Conservation (phyloP, 2,329 filamentous ascomycete species). For the Claviceps maximensis region DNA sequence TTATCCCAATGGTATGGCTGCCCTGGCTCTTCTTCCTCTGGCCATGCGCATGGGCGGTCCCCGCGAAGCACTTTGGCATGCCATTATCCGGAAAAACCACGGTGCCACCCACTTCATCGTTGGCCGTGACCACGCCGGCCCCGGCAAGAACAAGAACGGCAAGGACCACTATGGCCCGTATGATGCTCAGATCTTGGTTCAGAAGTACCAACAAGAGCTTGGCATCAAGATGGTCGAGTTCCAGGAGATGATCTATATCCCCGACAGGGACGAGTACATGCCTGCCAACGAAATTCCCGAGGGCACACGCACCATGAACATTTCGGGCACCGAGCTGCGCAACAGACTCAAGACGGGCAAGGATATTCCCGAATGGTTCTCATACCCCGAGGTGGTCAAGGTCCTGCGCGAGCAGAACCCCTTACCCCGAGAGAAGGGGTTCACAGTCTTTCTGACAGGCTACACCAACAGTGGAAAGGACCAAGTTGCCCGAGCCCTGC, state of each 20-base stretch:
- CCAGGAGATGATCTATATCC: slow-evolving; percentile 99
- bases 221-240: slow-evolving; percentile 98
- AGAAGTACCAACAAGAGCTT: slow-evolving; percentile 92
- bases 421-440: slow-evolving; percentile 79
- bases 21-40: slow-evolving; percentile 82
- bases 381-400: slow-evolving; percentile 94
- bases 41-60: slow-evolving; percentile 99
- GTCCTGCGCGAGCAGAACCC: slow-evolving; percentile 95
- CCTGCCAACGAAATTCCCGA: slow-evolving; percentile 80
- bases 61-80: slow-evolving; percentile 98
- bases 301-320: slow-evolving; percentile 76
- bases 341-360: slow-evolving; percentile 79
- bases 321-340: slow-evolving; percentile 82
- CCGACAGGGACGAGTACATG: slow-evolving; percentile 91
- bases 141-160: slow-evolving; percentile 95
- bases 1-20: slow-evolving; percentile 98
- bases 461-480: slow-evolving; percentile 97
- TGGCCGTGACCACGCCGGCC: slow-evolving; percentile 93
- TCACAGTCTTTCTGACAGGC: slow-evolving; percentile 95
- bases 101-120: slow-evolving; percentile 99
- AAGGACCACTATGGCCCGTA: slow-evolving; percentile 97
- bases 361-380: slow-evolving; percentile 98
- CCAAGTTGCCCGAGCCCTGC: slow-evolving; percentile 84
- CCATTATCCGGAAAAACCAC: slow-evolving; percentile 99
- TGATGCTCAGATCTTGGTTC: slow-evolving; percentile 89